phyloP scores from a whole-genome alignment of 129 eudicot species.

The Lactuca sativa region DNA sequence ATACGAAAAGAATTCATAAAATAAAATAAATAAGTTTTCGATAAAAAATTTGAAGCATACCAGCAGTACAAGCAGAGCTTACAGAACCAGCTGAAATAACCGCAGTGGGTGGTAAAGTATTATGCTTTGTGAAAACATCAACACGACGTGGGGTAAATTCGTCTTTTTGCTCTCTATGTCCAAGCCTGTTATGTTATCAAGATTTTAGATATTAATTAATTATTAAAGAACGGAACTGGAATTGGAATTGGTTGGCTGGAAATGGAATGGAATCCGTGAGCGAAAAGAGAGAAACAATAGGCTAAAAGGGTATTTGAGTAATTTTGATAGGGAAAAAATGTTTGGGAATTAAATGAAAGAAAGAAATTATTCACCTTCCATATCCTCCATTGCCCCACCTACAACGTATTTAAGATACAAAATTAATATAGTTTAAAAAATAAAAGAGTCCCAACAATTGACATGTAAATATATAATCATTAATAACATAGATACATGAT shows the following conservation, averaged over 20 bases:
- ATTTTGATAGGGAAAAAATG: no score
- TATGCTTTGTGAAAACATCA: constrained; percentile 78
- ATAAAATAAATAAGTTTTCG: no score
- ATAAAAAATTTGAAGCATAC: constrained; percentile 29
- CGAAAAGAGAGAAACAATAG: no score
- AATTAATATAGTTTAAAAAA: constrained; percentile 3
- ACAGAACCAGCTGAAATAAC: constrained; percentile 85
- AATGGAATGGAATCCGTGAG: no score
- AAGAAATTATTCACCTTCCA: constrained; percentile 58
- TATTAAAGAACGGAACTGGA: not conserved
- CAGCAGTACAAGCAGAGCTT: constrained; percentile 83
- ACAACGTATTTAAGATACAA: not conserved
- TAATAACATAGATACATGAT: not conserved
- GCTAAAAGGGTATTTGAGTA: no score
- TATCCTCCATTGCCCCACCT: constrained; percentile 99
- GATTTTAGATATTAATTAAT: no score
- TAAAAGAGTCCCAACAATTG: not conserved
- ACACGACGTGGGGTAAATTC: constrained; percentile 81
- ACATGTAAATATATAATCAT: not conserved
- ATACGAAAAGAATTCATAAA: no score
- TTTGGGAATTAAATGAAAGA: no score
- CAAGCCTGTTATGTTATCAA: constrained; percentile 54
- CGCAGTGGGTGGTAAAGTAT: constrained; percentile 74
- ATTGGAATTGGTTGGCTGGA: no score
- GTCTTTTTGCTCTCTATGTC: constrained; percentile 97